phyloP scores from a whole-genome alignment of 2,329 filamentous ascomycete genomes.

The Saccharata proteae region DNA sequence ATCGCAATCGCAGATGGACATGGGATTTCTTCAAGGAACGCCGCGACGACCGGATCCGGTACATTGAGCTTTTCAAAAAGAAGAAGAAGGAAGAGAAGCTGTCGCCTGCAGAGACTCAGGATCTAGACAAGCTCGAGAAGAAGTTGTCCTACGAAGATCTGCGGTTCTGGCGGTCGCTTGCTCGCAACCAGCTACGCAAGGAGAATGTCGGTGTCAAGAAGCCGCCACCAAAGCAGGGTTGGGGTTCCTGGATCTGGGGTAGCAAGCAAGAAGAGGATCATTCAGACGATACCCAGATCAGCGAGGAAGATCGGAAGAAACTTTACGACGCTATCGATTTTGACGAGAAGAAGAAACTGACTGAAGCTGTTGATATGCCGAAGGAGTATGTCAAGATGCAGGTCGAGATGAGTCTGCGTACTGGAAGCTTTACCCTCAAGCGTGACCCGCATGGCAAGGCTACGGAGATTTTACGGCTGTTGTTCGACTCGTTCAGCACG shows the following conservation, averaged over 20 bases:
- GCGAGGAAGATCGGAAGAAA: conserved; percentile 90
- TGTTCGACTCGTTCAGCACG: conserved; percentile 90
- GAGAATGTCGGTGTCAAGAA: conserved; percentile 87
- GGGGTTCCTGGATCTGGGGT: conserved; percentile 89
- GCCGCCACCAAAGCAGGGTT: conserved; percentile 63
- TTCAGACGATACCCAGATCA: conserved; percentile 73
- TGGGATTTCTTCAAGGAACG: conserved; percentile 94
- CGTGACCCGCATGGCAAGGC: conserved; percentile 67
- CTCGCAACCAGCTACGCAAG: conserved; percentile 86
- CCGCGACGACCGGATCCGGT: conserved; percentile 74
- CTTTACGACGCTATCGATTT: conserved; percentile 96
- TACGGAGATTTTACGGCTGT: conserved; percentile 73
- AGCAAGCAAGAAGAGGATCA: conserved; percentile 48
- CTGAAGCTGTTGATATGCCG: conserved; percentile 79
- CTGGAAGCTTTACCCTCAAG: conserved; percentile 89
- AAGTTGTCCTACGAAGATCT: conserved; percentile 91
- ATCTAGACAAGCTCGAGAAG: conserved; percentile 65
- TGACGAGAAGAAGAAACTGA: conserved; percentile 86
- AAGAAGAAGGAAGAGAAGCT: conserved; percentile 60
- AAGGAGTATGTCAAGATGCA: conserved; percentile 88
- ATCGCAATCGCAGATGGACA: conserved; percentile 83
- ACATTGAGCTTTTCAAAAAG: conserved; percentile 95
- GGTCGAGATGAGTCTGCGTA: conserved; percentile 83
- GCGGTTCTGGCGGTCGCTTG: conserved; percentile 91
- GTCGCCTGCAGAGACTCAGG: conserved; percentile 55